These are phyloP conservation scores for Beta lomatogona DNA, from an alignment of 179 eudicot species.

Conservation along the genomic window DNA sequence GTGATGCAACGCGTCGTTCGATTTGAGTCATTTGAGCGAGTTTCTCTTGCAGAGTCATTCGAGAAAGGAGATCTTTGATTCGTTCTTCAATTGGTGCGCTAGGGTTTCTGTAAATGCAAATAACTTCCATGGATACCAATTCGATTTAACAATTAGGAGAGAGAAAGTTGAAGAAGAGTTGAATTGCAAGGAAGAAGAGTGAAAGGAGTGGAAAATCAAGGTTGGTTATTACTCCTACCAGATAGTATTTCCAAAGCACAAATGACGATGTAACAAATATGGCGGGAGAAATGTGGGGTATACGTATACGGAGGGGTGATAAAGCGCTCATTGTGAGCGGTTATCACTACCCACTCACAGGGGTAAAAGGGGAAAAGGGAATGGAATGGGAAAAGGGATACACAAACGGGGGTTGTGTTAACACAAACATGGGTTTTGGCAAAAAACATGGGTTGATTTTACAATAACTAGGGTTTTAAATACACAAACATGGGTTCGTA, in stretches of 20 bases:
- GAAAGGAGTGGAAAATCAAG: neutral
- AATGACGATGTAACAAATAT: neutral
- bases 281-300: slow-evolving; percentile 16
- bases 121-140: slow-evolving; percentile 22
- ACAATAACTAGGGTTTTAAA: too few relatives aligned
- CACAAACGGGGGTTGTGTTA: too few relatives aligned
- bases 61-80: slow-evolving; percentile 69
- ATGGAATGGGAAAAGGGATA: too few relatives aligned
- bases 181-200: neutral
- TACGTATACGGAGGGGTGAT: too few relatives aligned
- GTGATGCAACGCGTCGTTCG: slow-evolving; percentile 62
- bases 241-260: neutral
- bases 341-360: too few relatives aligned
- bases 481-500: too few relatives aligned
- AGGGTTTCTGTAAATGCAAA: slow-evolving; percentile 67
- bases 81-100: slow-evolving; percentile 61
- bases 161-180: neutral
- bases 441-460: too few relatives aligned
- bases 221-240: neutral
- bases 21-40: slow-evolving; percentile 91
- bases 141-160: neutral
- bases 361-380: too few relatives aligned
- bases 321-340: too few relatives aligned
- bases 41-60: slow-evolving; percentile 78
- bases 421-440: too few relatives aligned